A percentile compares a stretch with the other conserved stretches of the same genome.
These are phyloP conservation scores for Pseudomassariella vexata DNA, from an alignment of 2,329 filamentous ascomycete species.

Conservation along the genomic window DNA sequence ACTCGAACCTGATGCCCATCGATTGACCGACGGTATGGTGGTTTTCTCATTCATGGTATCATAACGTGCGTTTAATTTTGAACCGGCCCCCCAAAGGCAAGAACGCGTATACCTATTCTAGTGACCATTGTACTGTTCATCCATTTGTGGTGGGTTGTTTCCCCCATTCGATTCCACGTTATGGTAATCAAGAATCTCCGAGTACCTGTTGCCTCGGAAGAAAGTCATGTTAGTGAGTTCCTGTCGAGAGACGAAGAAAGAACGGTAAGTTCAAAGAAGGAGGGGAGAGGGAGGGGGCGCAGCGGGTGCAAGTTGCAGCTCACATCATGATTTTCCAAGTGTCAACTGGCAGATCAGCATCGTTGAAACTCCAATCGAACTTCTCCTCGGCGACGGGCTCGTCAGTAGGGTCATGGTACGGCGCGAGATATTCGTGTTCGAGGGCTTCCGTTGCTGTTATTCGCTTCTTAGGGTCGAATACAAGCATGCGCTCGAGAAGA, in stretches of 20 bases:
- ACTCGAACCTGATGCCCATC: no score
- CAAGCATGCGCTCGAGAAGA: conserved; percentile 91
- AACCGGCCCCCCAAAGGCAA: no score
- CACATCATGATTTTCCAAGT: conserved; percentile 99
- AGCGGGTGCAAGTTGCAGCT: no score
- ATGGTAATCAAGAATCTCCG: conserved; percentile 97
- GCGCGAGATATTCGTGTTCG: conserved; percentile 86
- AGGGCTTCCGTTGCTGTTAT: conserved; percentile 83
- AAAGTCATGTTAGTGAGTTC: conserved; percentile 17
- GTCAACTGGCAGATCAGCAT: conserved; percentile 92
- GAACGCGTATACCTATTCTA: conserved; percentile 2
- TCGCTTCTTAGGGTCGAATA: conserved; percentile 96
- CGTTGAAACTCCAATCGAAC: conserved; percentile 99
- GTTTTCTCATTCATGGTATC: no score
- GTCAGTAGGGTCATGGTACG: conserved; percentile 95
- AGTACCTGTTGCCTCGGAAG: conserved; percentile 67
- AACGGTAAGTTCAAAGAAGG: no score
- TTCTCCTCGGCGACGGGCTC: conserved; percentile 95
- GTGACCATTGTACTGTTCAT: conserved; percentile 5
- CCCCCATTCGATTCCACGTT: conserved; percentile 70
- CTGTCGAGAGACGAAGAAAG: no score
- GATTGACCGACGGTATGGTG: no score
- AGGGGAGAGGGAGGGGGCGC: no score
- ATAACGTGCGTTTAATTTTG: no score
- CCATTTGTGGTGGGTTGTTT: conserved; percentile 2